Evolutionary conservation across 192 early-diverging fungal genomes (phyloP).

Genomic region (Linnemannia zychae): DNA sequence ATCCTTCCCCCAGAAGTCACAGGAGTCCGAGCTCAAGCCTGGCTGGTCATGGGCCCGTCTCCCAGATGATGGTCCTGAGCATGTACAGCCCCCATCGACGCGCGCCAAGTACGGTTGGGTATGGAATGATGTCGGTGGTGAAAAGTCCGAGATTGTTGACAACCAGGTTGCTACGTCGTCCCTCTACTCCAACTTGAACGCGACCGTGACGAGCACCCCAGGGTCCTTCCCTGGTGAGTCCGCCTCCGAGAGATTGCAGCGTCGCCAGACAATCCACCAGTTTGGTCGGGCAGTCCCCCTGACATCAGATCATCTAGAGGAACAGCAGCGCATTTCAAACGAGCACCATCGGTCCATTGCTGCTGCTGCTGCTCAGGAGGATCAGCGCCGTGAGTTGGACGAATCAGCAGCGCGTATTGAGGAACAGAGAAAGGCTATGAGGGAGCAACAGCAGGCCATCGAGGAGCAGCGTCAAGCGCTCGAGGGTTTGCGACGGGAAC

Average conservation of each 20-base stretch:
- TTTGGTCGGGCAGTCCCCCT: not conserved
- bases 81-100: conserved; percentile 32
- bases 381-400: not conserved
- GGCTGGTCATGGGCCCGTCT: conserved; percentile 45
- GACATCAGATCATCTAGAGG: not conserved
- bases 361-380: not conserved
- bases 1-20: conserved; percentile 35
- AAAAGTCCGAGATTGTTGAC: conserved; percentile 29
- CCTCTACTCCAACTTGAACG: conserved; percentile 7
- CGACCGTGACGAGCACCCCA: not conserved
- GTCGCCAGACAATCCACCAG: conserved; percentile 33
- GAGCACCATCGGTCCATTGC: not conserved
- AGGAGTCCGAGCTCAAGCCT: conserved; percentile 20
- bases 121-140: conserved; percentile 38
- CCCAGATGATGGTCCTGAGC: conserved; percentile 40
- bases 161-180: conserved; percentile 1
- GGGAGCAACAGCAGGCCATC: not conserved
- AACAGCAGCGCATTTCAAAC: not conserved
- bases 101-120: conserved; percentile 56
- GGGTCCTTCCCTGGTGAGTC: conserved; percentile 17
- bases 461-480: conserved; percentile 6
- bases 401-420: not conserved
- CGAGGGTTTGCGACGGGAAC: not conserved
- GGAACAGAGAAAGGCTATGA: not conserved
- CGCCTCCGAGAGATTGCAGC: conserved; percentile 25